Evolutionary conservation across 805 yeast genomes (phyloP), one percentile per base, ranked within the genome.

Genomic region (Kuraishia ogatae): DNA sequence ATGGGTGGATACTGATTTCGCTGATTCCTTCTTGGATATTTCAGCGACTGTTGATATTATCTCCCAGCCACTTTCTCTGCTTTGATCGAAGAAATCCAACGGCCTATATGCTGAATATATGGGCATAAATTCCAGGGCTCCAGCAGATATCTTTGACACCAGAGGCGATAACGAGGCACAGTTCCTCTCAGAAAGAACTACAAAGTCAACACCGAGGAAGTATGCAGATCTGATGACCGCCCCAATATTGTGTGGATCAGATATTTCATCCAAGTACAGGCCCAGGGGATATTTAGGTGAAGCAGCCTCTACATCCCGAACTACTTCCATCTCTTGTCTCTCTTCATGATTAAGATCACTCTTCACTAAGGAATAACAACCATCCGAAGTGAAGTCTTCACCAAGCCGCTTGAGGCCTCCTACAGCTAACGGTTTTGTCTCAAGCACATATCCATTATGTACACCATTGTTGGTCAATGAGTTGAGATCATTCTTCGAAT

Each of bases 241-340:
- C 7, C 97, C 97, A 61, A 89, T 74, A 65, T 90, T 90, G 66
- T 89, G 96, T 0, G 97, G 93, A 66, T 90, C 97, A 15, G 88
- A 81, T 50, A 91, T 76, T 56, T 87, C 89, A 67, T 90, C 97
- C 24, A 90, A 69, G 61, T 78, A 89, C 2, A 90, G 60, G 0
- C 90, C 97, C 19, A 91, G 62, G 2, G 97, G 96, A 61, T 69
- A 69, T 19, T 64, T 64, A 43, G 66, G 68, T 13, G 48, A 35
- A 22, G 28, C 48, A 7, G 39, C 24, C 21, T 24, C 35, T 7
- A 26, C 19, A 24, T 11, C n/a, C 23, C 43, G 6, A 11, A 24
- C 51, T 50, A 53, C 56, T 28, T 54, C 53, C 19, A 50, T 55
- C 4, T 53, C 48, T 46, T 58, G 60, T n/a, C 50, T 50, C 2